A percentile compares a stretch with the other conserved stretches of the same genome.
Conservation (phyloP, 805 yeast species). For the Candida ulmi region DNA sequence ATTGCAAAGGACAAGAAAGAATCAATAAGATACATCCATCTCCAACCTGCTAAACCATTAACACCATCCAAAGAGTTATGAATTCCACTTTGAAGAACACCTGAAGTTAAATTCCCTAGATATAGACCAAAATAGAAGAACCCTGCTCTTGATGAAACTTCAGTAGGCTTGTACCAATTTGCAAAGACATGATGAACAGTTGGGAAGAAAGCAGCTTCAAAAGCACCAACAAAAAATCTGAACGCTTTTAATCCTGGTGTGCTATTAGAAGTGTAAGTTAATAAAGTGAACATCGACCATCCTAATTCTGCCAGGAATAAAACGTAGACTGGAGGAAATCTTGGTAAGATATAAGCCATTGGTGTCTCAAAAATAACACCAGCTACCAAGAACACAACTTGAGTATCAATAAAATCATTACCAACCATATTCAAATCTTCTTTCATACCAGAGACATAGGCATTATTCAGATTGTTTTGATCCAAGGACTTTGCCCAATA, state of each 20-base stretch:
- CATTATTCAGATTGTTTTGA: constrained; percentile 52
- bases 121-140: constrained; percentile 50
- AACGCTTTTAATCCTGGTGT: constrained; percentile 46
- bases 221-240: constrained; percentile 59
- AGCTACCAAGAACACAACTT: constrained; percentile 55
- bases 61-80: constrained; percentile 34
- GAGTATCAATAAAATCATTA: constrained; percentile 57
- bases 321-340: constrained; percentile 43
- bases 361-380: constrained; percentile 60
- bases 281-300: constrained; percentile 63
- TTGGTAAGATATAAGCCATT: constrained; percentile 52
- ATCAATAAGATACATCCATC: constrained; percentile 60
- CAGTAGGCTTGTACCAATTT: constrained; percentile 54
- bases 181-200: constrained; percentile 56
- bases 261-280: constrained; percentile 48
- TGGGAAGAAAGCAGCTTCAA: constrained; percentile 65
- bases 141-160: constrained; percentile 55
- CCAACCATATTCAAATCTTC: constrained; percentile 54
- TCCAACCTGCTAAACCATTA: constrained; percentile 49
- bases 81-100: constrained; percentile 44
- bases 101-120: constrained; percentile 46
- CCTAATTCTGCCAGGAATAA: constrained; percentile 50
- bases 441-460: constrained; percentile 59
- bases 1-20: constrained; percentile 38
- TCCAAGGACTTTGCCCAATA: constrained; percentile 69